Percentiles rank a stretch among this genome's conserved stretches.
These are phyloP conservation scores for Begonia fuchsioides DNA, from an alignment of 306 rosid genomes.

Conservation along the genomic window DNA sequence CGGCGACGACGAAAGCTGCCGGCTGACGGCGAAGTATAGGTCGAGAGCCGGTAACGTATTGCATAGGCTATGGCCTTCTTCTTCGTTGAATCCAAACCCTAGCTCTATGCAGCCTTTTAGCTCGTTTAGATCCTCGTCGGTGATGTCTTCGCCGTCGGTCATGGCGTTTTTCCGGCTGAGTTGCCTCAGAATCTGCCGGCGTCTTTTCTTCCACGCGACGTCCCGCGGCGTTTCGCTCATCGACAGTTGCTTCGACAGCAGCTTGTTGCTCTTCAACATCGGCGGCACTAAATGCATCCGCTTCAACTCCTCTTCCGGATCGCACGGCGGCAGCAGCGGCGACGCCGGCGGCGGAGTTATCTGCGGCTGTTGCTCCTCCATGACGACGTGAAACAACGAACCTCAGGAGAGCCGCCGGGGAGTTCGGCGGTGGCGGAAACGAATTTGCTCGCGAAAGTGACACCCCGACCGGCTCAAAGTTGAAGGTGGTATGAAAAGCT, in stretches of 20 bases:
- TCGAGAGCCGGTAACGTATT: no score
- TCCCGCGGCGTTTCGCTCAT: slow-evolving; percentile 41
- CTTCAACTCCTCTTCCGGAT: slow-evolving; percentile 28
- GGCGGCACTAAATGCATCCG: slow-evolving; percentile 32
- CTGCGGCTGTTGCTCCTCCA: slow-evolving; percentile 4
- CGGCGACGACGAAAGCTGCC: slow-evolving; percentile 39
- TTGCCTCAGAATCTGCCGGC: slow-evolving; percentile 28
- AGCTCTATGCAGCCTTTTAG: slow-evolving; percentile 78
- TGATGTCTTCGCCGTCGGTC: slow-evolving; percentile 14
- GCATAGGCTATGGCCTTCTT: slow-evolving; percentile 55
- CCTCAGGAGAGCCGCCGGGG: no score
- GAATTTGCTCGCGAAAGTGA: no score
- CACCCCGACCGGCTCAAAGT: slow-evolving; percentile 19
- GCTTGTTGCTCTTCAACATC: slow-evolving; percentile 22
- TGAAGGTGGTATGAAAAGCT: slow-evolving; percentile 7
- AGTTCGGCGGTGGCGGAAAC: no score
- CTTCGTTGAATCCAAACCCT: slow-evolving; percentile 89
- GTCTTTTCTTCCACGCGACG: slow-evolving; percentile 68
- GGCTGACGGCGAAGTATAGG: slow-evolving; percentile 76
- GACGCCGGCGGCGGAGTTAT: slow-evolving; percentile 6
- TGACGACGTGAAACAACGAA: no score
- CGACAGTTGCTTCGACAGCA: slow-evolving; percentile 36
- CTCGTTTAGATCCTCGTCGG: no score
- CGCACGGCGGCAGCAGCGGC: no score
- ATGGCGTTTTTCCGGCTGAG: slow-evolving; percentile 24